Evolutionary conservation across 768 basidiomycete genomes (phyloP).

Genomic region (Phlebiopsis gigantea): DNA sequence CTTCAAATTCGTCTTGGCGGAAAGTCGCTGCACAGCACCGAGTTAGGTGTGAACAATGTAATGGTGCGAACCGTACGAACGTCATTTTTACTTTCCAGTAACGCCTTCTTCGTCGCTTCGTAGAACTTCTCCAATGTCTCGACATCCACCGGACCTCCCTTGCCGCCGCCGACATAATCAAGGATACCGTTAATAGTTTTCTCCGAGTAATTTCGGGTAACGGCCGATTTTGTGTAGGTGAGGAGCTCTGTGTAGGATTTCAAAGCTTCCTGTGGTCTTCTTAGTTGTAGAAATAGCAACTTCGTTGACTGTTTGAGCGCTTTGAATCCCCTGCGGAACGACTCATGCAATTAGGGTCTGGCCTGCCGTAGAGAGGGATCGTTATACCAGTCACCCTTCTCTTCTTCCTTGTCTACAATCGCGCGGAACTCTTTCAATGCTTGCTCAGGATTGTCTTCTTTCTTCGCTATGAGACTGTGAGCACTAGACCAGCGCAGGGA

Average conservation of each 20-base stretch:
- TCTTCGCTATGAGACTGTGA: slow-evolving; percentile 56
- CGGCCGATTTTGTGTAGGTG: slow-evolving; percentile 92
- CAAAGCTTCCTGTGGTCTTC: slow-evolving; percentile 80
- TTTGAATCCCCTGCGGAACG: slow-evolving; percentile 87
- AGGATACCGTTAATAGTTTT: slow-evolving; percentile 98
- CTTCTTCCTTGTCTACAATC: slow-evolving; percentile 88
- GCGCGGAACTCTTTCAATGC: slow-evolving; percentile 85
- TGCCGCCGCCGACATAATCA: slow-evolving; percentile 93
- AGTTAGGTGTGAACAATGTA: neutral
- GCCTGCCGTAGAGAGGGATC: neutral
- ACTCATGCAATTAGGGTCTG: neutral
- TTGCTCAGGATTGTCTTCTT: slow-evolving; percentile 90
- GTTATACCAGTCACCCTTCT: slow-evolving; percentile 85
- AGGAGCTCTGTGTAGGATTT: slow-evolving; percentile 81
- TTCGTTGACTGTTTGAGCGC: slow-evolving; percentile 97
- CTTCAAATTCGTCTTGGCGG: slow-evolving; percentile 94
- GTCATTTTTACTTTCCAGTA: slow-evolving; percentile 95
- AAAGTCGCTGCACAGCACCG: slow-evolving; percentile 58
- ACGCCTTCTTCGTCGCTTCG: slow-evolving; percentile 82
- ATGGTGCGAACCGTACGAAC: slow-evolving; percentile 42
- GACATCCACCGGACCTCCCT: slow-evolving; percentile 73
- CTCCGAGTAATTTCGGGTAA: slow-evolving; percentile 94
- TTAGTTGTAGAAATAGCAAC: slow-evolving; percentile 74
- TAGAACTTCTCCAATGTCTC: slow-evolving; percentile 94
- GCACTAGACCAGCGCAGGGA: neutral